These are phyloP conservation scores for Phytophthora cactorum DNA, from an alignment of 352 stramenopile species.

Conservation along the genomic window DNA sequence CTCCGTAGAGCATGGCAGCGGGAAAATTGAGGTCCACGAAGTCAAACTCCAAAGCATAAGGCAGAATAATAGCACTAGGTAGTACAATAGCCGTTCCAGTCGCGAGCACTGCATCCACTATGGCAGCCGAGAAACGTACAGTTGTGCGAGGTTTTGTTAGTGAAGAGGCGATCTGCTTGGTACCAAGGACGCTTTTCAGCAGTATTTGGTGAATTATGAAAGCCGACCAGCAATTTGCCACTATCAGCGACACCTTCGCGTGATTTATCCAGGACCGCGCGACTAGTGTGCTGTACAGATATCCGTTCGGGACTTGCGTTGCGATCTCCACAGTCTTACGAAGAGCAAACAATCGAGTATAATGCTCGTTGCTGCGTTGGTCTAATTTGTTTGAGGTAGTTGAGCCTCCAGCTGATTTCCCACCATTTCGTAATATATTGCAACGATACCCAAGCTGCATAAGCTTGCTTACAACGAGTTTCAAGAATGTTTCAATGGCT, in stretches of 20 bases:
- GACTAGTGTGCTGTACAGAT: constrained; percentile 50
- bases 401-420: not conserved
- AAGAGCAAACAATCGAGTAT: constrained; percentile 31
- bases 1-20: constrained; percentile 42
- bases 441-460: not conserved
- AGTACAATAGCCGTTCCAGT: constrained; percentile 12
- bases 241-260: constrained; percentile 46
- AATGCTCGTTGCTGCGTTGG: constrained; percentile 36
- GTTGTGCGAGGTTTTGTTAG: not conserved
- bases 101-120: constrained; percentile 19
- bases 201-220: constrained; percentile 32
- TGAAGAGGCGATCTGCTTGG: not conserved
- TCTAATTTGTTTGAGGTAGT: not conserved
- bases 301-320: constrained; percentile 50
- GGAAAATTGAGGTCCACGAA: constrained; percentile 42
- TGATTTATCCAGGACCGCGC: constrained; percentile 59
- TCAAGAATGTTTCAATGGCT: not conserved
- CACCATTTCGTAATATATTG: not conserved
- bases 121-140: constrained; percentile 16
- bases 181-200: not conserved
- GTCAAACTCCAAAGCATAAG: constrained; percentile 40
- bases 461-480: not conserved
- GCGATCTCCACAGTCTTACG: constrained; percentile 52
- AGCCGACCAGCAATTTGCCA: constrained; percentile 44
- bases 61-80: constrained; percentile 16